These are phyloP conservation scores for Leishmania guyanensis DNA, from an alignment of 208 protist genomes.

Conservation along the genomic window DNA sequence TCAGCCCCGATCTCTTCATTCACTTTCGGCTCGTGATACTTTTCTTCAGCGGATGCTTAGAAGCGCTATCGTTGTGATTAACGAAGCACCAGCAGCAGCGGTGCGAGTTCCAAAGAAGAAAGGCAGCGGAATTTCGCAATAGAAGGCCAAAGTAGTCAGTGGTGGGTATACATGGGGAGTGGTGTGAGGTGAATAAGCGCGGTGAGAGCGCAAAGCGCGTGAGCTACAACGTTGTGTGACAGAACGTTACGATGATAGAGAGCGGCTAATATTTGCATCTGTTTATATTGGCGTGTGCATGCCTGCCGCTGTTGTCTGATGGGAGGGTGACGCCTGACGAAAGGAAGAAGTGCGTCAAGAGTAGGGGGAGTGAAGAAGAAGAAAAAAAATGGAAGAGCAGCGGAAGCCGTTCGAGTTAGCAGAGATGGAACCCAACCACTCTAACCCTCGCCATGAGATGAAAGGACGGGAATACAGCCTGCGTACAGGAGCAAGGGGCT, in stretches of 20 bases:
- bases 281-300: not conserved
- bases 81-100: not conserved
- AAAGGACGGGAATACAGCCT: not conserved
- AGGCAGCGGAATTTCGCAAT: not conserved
- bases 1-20: not conserved
- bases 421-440: not conserved
- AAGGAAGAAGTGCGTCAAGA: not conserved
- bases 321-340: not conserved
- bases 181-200: not conserved
- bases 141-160: not conserved
- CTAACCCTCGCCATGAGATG: not conserved
- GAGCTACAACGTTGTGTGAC: not conserved
- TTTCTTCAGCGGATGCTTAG: not conserved
- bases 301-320: not conserved
- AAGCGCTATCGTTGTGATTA: not conserved
- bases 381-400: not conserved
- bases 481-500: not conserved
- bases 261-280: not conserved
- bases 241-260: not conserved
- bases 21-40: not conserved
- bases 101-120: not conserved
- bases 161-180: not conserved
- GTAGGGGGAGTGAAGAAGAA: not conserved
- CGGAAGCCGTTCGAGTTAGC: not conserved
- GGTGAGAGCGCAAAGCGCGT: not conserved